Percentiles rank a stretch among this genome's conserved stretches.
These are phyloP conservation scores for Quambalaria eucalypti DNA, from an alignment of 1,284 basidiomycete genomes.

Conservation along the genomic window DNA sequence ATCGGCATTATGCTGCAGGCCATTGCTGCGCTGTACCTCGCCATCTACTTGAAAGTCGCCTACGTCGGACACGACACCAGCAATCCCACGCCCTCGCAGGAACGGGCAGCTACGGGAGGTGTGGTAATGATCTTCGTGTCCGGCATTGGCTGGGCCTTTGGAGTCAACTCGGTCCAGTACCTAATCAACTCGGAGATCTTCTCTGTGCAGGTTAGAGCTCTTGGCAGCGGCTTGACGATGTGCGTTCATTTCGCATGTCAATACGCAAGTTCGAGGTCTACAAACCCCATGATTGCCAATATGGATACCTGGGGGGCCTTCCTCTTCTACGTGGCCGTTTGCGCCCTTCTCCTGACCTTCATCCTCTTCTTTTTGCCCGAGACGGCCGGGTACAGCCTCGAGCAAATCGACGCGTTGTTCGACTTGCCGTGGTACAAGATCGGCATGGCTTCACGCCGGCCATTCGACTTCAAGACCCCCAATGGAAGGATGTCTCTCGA, in stretches of 20 bases:
- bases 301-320: slow-evolving; percentile 19
- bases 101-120: slow-evolving; percentile 14
- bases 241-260: slow-evolving; percentile 26
- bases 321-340: slow-evolving; percentile 24
- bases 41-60: slow-evolving; percentile 22
- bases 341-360: slow-evolving; percentile 14
- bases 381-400: slow-evolving; percentile 19
- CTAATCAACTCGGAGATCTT: slow-evolving; percentile 10
- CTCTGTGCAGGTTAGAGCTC: slow-evolving; percentile 13
- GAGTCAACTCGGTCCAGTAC: slow-evolving; percentile 32
- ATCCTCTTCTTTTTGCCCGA: slow-evolving; percentile 31
- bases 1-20: slow-evolving; percentile 18
- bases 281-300: slow-evolving; percentile 20
- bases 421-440: slow-evolving; percentile 23
- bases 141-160: slow-evolving; percentile 26
- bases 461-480: too few species aligned
- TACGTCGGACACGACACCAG: slow-evolving; percentile 13
- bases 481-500: too few species aligned
- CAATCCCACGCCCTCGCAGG: slow-evolving; percentile 15
- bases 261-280: slow-evolving; percentile 21
- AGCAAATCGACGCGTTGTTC: slow-evolving; percentile 25
- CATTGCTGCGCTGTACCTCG: slow-evolving; percentile 20
- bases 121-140: slow-evolving; percentile 28
- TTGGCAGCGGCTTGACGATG: slow-evolving; percentile 19
- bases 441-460: slow-evolving; percentile 18